Base-by-base conservation (phyloP, 805 yeast species). In the Candida tammaniensis region DNA sequence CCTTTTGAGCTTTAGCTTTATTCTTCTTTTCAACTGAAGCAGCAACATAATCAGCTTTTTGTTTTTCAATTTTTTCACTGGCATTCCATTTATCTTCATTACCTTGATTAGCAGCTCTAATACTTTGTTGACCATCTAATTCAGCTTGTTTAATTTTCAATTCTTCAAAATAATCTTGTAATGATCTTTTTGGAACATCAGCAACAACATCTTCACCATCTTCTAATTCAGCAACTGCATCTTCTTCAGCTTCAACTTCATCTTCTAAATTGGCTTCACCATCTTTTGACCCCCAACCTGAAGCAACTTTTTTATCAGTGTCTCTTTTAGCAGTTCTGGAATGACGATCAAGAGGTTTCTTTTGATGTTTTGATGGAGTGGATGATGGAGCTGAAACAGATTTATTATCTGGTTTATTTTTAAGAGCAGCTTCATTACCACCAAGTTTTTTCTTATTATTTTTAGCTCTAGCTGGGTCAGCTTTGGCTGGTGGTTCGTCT, bases 401-500 rank as follows among this genome's bases (percentile, higher is more conserved):
- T 64, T 75, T 75, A 76, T 93, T 93, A 64, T 82, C 78, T 59
- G 66, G 59, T 72, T 77, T 80, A 75, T 70, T 78, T 65, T 71
- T 80, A 64, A 80, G 68, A 45, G 94, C 95, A 52, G 87, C 95
- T 57, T 87, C 95, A 74, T 86, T 88, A 65, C 93, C 95, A 52
- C 86, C 68, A 39, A 82, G 70, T 63, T 74, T 74, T 57, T 81
- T 72, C 66, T 76, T 76, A n/a, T n/a, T n/a, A 65, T 82, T 79
- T 68, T 76, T 82, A 49, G 94, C 87, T 65, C 72, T 81, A 51
- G 86, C 67, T 61, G 86, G 81, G 72, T 81, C 82, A 47, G 93
- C 88, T 47, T 82, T 74, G 49, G 89, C 76, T 55, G 93, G 89
- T 42, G 93, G 78, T 43, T 70, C 80, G 59, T 86, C 95, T 43